Evolutionary conservation across 202 grass and related monocot species (phyloP).

Genomic region (Miscanthus sacchariflorus): DNA sequence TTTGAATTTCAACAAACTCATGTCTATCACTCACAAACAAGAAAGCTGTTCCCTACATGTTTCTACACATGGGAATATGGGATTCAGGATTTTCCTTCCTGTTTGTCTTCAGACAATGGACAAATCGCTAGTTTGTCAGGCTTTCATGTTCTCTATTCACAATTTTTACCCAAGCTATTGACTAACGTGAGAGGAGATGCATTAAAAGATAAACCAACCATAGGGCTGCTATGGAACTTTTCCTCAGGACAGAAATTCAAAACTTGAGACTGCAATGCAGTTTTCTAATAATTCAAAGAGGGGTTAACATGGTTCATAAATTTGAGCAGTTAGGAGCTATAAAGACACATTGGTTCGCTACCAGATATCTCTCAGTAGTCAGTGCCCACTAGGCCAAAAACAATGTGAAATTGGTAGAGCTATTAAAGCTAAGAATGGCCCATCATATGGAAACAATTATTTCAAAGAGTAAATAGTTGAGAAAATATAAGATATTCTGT

Average conservation of each 20-base stretch:
- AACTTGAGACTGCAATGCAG: not conserved
- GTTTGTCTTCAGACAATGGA: not conserved
- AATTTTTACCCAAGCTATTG: not conserved
- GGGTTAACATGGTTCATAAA: not conserved
- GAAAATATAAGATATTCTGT: conserved; percentile 29
- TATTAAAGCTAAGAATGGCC: not conserved
- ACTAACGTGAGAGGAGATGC: not conserved
- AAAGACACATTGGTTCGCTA: not conserved
- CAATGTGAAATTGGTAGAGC: conserved; percentile 15
- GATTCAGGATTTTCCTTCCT: not conserved
- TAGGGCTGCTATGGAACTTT: not conserved
- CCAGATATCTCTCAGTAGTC: not conserved
- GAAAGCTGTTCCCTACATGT: not conserved
- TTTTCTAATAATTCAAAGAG: not conserved
- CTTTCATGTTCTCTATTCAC: not conserved
- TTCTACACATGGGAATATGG: not conserved
- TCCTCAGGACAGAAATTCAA: not conserved
- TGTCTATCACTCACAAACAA: conserved; percentile 4
- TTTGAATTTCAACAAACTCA: not conserved
- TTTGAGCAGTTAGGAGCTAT: not conserved
- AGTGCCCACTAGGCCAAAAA: not conserved
- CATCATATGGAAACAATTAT: not conserved
- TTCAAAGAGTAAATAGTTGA: not conserved
- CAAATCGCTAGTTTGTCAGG: not conserved
- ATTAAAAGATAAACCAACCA: too few relatives aligned